Base-by-base conservation (phyloP, 495 filamentous ascomycete genomes). In the Elasticomyces elasticus region DNA sequence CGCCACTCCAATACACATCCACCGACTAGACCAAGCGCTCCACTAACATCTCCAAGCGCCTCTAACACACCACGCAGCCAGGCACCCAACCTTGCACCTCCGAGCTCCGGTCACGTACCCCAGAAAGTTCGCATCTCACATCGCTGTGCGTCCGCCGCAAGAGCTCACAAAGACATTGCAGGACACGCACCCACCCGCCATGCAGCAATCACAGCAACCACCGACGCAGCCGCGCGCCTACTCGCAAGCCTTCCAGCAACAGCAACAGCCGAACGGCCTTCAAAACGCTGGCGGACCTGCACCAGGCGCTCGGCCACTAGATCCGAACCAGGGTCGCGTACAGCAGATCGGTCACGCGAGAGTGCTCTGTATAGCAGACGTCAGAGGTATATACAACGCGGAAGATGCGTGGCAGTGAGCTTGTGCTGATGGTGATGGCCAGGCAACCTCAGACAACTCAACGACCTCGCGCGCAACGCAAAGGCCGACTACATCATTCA, bases 401-500 rank as follows among this genome's bases (percentile, higher is more conserved):
- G 42, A 7, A 26, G 42, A 45, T 23, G 42, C 20, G 12, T 56
- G 45, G 51, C n/a, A 30, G n/a, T n/a, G n/a, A n/a, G n/a, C n/a
- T n/a, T 68, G 56, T 48, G 55, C 42, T 52, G 38, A 27, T 7
- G 1, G 2, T 60, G 24, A 24, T 3, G 62, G 48, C 59, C 56
- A 98, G 92, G 94, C 66, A 95, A 95, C 67, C 77, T 99, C 49
- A 83, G 83, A 70, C 96, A 92, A 55, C 76, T 99, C 61, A 99
- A 99, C 73, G 89, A 97, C 37, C 81, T 97, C 50, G 94, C 94
- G 54, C 89, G 84, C 67, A 82, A 89, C 64, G 92, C 94, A 49
- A 84, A 84, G 64, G 92, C 92, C 50, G 88, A 95, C 70, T 85
- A 94, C 68, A 94, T 99, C 63, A 86, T 99, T 58, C 92, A 99